Base-by-base conservation (phyloP, 257 asterid genomes). In the Forsythia suspensa region DNA sequence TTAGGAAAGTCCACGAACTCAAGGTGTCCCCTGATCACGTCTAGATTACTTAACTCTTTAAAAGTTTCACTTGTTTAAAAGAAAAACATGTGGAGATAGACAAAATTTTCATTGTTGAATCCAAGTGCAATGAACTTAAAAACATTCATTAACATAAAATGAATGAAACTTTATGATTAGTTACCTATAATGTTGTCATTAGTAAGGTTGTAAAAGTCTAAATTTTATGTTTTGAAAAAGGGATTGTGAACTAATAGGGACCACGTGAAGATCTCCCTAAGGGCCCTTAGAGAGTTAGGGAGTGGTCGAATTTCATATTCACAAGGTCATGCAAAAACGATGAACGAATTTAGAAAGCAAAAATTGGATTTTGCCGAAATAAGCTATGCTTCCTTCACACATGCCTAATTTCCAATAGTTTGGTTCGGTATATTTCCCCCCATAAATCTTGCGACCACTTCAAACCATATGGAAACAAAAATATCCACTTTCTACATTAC, bases 401-500 rank as follows among this genome's bases (percentile, higher is more conserved):
- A 83, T 86, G 92, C 75, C 90, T 20, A 40, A 73, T 76, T 76
- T 38, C 73, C 82, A 41, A 36, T 34, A 4, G 8, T 81, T 81
- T 70, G 0, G 87, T 85, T 88, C 8, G 90, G 89, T 77, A 85
- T 85, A 82, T 88, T 84, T 88, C 79, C 87, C 85, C 85, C n/a
- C 87, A 75, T 83, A 76, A 80, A 67, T 80, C 42, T n/a, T 21
- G 20, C 59, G 15, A 79, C 73, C 75, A 78, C 51, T 10, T 44
- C 12, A 4, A 44, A 44, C 52, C 71, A 69, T 76, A 38, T 71
- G 39, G 15, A 57, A 9, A 68, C 8, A 8, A 16, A 39, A 63
- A 68, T 73, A 15, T 55, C 76, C 43, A 70, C 69, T 20, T 29
- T 71, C 8, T 9, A 4, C 5, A 41, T 42, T 39, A 46, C 57